Percentiles rank a stretch among this genome's conserved stretches.
Evolutionary conservation across 441 rosid species (phyloP).

Genomic region (Adansonia madagascariensis): DNA sequence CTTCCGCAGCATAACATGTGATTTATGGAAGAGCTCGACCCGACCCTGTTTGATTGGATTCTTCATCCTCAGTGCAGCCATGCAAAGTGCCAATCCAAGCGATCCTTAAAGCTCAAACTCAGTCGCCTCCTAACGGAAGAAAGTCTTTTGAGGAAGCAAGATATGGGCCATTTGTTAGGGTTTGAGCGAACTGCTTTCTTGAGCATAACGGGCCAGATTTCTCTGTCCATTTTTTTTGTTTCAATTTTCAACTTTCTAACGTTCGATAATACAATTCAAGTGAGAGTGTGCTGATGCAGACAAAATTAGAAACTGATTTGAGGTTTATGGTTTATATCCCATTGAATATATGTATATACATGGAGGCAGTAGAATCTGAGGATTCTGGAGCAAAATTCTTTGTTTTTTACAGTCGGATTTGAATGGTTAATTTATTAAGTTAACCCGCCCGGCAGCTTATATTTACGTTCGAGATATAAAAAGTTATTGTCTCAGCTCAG

Average conservation of each 20-base stretch:
- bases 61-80: slow-evolving; percentile 36
- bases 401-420: too few species aligned
- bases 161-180: slow-evolving; percentile 39
- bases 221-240: slow-evolving; percentile 28
- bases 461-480: too few species aligned
- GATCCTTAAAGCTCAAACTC: slow-evolving; percentile 45
- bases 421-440: too few species aligned
- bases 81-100: slow-evolving; percentile 35
- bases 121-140: slow-evolving; percentile 10
- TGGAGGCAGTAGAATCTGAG: too few species aligned
- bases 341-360: too few species aligned
- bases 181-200: slow-evolving; percentile 41
- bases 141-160: slow-evolving; percentile 24
- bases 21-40: slow-evolving; percentile 39
- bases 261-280: background rate
- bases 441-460: too few species aligned
- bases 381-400: too few species aligned
- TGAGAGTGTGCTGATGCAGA: background rate
- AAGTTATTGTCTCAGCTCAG: too few species aligned
- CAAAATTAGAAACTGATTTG: background rate
- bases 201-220: slow-evolving; percentile 34
- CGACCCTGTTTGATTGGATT: slow-evolving; percentile 15
- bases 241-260: background rate
- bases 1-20: too few species aligned
- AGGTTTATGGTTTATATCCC: background rate